A percentile compares a stretch with the other conserved stretches of the same genome.
Conservation (phyloP, 345 rosid species). For the Gossypium bickii region DNA sequence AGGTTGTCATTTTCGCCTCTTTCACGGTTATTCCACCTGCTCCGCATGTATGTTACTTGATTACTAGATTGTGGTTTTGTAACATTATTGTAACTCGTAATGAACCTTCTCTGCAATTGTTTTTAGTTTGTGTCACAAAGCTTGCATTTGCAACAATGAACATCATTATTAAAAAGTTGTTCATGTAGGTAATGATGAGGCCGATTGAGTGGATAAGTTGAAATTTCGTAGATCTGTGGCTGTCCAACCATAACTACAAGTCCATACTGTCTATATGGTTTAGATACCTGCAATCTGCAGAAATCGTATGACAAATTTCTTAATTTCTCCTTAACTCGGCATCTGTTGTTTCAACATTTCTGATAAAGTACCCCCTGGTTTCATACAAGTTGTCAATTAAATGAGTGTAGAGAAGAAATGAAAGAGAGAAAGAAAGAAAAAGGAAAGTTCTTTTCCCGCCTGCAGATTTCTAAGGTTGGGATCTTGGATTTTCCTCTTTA, state of each 20-base stretch:
- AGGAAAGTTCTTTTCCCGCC: not conserved
- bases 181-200: not conserved
- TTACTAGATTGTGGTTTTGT: not conserved
- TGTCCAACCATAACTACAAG: not conserved
- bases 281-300: not conserved
- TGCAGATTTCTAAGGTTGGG: not conserved
- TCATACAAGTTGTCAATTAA: not conserved
- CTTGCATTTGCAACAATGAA: not conserved
- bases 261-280: not conserved
- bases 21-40: not conserved
- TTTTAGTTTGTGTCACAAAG: slow-evolving; percentile 2
- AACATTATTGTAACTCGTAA: not conserved
- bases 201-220: not conserved
- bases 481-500: not conserved
- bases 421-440: not conserved
- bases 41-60: not conserved
- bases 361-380: not conserved
- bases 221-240: not conserved
- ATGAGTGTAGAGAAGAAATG: not conserved
- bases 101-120: not conserved
- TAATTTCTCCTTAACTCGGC: not conserved
- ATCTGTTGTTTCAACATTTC: not conserved
- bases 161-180: not conserved
- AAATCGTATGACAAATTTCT: not conserved
- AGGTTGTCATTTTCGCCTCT: not conserved